A percentile compares a stretch with the other conserved stretches of the same genome.
Evolutionary conservation across 768 basidiomycete species (phyloP).

Genomic region (Tylopilus vinaceipallidus): DNA sequence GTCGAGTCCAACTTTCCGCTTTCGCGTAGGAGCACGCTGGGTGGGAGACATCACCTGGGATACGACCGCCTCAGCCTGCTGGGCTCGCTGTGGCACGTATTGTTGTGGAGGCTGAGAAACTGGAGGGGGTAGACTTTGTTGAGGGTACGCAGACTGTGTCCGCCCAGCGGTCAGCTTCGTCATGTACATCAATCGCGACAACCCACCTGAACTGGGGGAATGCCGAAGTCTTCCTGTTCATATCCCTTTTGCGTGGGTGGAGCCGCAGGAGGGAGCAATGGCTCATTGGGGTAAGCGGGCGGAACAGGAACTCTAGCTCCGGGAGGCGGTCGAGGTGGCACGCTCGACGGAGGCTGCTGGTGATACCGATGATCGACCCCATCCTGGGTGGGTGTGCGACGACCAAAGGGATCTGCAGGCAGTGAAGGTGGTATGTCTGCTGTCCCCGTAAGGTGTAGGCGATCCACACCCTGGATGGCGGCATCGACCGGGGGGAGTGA

Average conservation of each 20-base stretch:
- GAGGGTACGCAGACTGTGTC: conserved; percentile 24
- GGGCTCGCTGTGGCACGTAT: conserved; percentile 27
- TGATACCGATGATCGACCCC: conserved; percentile 43
- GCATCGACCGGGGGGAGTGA: conserved; percentile 34
- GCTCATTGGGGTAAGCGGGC: conserved; percentile 36
- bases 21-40: conserved; percentile 46
- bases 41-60: conserved; percentile 37
- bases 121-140: conserved; percentile 21
- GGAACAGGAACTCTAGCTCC: conserved; percentile 39
- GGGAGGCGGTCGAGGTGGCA: conserved; percentile 35
- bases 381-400: conserved; percentile 30
- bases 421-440: conserved; percentile 36
- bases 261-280: conserved; percentile 24
- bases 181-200: not conserved
- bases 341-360: conserved; percentile 33
- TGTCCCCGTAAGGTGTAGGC: conserved; percentile 42
- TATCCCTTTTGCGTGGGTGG: conserved; percentile 19
- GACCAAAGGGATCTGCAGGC: conserved; percentile 22
- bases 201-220: conserved; percentile 24
- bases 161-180: conserved; percentile 5
- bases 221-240: conserved; percentile 29
- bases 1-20: conserved; percentile 91
- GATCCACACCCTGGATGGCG: conserved; percentile 41
- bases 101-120: conserved; percentile 21
- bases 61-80: conserved; percentile 25